A percentile compares a stretch with the other conserved stretches of the same genome.
phyloP scores from a whole-genome alignment of 2,329 filamentous ascomycete genomes.

The Aspergillus brunneoviolaceus region DNA sequence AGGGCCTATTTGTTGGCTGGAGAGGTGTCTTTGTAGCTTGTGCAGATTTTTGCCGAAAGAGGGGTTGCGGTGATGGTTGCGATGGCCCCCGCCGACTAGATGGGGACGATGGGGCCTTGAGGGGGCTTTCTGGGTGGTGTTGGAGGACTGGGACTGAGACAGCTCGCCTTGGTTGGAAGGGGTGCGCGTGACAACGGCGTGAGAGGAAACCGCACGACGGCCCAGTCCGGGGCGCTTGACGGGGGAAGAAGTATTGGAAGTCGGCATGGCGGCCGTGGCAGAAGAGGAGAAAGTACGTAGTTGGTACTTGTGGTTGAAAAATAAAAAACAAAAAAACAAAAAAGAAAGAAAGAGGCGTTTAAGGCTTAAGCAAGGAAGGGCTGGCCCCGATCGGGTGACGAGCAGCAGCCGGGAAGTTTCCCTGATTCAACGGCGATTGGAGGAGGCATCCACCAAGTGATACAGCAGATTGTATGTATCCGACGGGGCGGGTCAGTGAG shows the following conservation, averaged over 20 bases:
- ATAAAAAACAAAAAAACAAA: background rate
- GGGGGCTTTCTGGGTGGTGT: slow-evolving; percentile 31
- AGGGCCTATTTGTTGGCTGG: slow-evolving; percentile 35
- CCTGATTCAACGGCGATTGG: slow-evolving; percentile 13
- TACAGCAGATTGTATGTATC: background rate
- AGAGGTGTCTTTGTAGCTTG: slow-evolving; percentile 41
- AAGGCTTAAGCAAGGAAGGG: slow-evolving; percentile 6
- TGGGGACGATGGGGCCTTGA: slow-evolving; percentile 43
- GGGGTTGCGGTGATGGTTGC: slow-evolving; percentile 42
- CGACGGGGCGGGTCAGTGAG: background rate
- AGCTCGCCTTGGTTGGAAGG: slow-evolving; percentile 34
- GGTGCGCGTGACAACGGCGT: slow-evolving; percentile 40
- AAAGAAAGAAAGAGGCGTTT: background rate
- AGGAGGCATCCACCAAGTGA: slow-evolving; percentile 8
- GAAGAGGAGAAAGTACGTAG: slow-evolving; percentile 3
- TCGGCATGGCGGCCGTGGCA: slow-evolving; percentile 24
- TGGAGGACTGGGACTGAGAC: slow-evolving; percentile 28
- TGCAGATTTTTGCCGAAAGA: slow-evolving; percentile 47
- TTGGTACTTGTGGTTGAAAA: background rate
- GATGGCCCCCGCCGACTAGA: slow-evolving; percentile 42
- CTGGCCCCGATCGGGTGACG: slow-evolving; percentile 18
- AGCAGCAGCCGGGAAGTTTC: slow-evolving; percentile 15
- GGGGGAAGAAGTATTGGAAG: slow-evolving; percentile 36
- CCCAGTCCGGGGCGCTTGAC: slow-evolving; percentile 42
- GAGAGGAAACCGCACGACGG: slow-evolving; percentile 42